Evolutionary conservation across 148 eudicot species (phyloP), one percentile per base, ranked within the genome.

Genomic region (Rhododendron mucronatum): DNA sequence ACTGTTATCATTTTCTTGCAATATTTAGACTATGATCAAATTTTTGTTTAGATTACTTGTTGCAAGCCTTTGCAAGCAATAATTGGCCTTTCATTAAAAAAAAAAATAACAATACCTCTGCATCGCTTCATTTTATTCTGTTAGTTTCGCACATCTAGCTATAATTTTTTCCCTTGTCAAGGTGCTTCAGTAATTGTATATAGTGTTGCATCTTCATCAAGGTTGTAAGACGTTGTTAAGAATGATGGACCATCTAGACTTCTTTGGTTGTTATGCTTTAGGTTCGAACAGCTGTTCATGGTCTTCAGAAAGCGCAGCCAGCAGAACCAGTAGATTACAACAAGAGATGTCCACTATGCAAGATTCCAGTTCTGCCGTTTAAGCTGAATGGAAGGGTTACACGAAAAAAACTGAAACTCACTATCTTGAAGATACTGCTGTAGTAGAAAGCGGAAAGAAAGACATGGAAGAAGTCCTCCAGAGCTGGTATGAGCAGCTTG

Each of bases 331-430:
- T 86, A 90, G 86, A 86, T 89, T 97, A 85, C 96, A 93, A 87
- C 92, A 93, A 89, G 96, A 95, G 91, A 93, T 95, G 98, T 92
- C 93, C 86, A 91, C 93, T 63, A 97, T 95, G 98, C 93, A 89
- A 89, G 94, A 92, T 79, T 91, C 92, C 74, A 92, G 92, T 35
- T 90, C 90, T 78, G 89, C 93, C 35, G 91, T 94, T 78, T 92
- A 93, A 88, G 89, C 89, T 50, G 96, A 94, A 84, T 97, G 98
- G 98, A 90, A 89, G 37, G 85, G 87, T 83, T 94, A 94, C 91
- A 91, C 89, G 53, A 90, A 90, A 23, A 94, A 82, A 81, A 91
- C 98, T 59, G 99, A 95, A 91, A 90, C 92, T 75, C 95, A 91
- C 80, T 94, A 94, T 89, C 89, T 87, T 80, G 95, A 95, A 89